Conservation (phyloP, 768 basidiomycete genomes). For the Leucosporidium yakuticum region DNA sequence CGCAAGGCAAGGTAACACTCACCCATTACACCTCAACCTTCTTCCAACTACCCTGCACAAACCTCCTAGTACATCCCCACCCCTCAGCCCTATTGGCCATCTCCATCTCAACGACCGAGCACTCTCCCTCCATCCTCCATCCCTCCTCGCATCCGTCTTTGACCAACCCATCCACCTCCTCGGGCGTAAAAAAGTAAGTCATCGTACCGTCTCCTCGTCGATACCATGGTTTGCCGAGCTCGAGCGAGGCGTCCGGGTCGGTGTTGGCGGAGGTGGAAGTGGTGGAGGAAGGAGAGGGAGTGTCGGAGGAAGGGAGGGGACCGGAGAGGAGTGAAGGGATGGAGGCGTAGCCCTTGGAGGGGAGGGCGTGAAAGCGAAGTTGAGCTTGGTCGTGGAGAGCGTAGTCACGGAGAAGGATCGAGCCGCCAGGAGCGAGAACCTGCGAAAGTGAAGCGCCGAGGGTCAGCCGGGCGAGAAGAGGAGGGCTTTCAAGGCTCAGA, state of each 20-base stretch:
- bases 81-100: slow-evolving; percentile 23
- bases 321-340: slow-evolving; percentile 22
- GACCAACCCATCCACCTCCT: slow-evolving; percentile 14
- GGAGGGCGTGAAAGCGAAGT: slow-evolving; percentile 29
- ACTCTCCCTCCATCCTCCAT: slow-evolving; percentile 17
- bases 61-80: slow-evolving; percentile 23
- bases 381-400: slow-evolving; percentile 32
- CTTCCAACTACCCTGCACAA: slow-evolving; percentile 28
- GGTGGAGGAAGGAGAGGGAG: neutral
- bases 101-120: slow-evolving; percentile 18
- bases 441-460: neutral
- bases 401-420: slow-evolving; percentile 32
- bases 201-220: slow-evolving; percentile 30
- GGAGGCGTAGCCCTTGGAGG: slow-evolving; percentile 24
- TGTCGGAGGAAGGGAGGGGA: neutral
- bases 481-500: too few relatives aligned
- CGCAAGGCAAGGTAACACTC: too few relatives aligned
- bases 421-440: slow-evolving; percentile 19
- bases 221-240: slow-evolving; percentile 20
- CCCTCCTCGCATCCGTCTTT: neutral
- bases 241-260: neutral
- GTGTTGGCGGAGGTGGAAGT: neutral
- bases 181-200: slow-evolving; percentile 26
- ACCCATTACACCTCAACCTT: slow-evolving; percentile 8
- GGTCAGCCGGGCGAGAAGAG: neutral